Base-by-base conservation (phyloP, 2,329 filamentous ascomycete species). In the Xylaria polymorpha region DNA sequence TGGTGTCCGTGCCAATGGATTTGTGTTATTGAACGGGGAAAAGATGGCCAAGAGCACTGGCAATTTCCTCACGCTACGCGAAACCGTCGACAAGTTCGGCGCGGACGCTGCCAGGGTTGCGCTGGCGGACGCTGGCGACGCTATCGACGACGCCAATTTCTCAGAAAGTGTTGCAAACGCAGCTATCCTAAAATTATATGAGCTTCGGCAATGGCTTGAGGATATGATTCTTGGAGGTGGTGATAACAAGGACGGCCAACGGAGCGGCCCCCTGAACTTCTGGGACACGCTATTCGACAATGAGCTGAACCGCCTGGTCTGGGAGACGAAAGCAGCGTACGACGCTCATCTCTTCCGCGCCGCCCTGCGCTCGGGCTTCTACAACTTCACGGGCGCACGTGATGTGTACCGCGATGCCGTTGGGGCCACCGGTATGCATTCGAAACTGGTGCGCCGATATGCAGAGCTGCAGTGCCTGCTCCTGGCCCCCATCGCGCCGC, bases 41-140 rank as follows among this genome's bases (percentile, higher is more conserved):
- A 99, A 99, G 88, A 99, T 99, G 96, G 92, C 90, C 80, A 99
- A 99, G 85, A 95, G 92, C 63, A 98, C 94, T 0, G 96, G 96
- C 71, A 99, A 98, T 84, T 99, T 99, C 85, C 86, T 99, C 80
- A 98, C 96, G 12, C 85, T 98, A 61, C 88, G 90, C 63, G 93
- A 98, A 71, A 67, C 94, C 37, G 91, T 95, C 15, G 87, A 90
- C 75, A 99, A 99, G 81, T 99, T 96, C 76, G 96, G 96, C 77
- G 95, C 96, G 9, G 96, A 98, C 80, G 96, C 96, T 14, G 92
- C 92, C 51, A 89, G 95, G 79, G 92, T 98, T 37, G 94, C 94
- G 3, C 90, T 99, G 71, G 95, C 95, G 20, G 96, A 99, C 80
- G 94, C 94, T 14, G 96, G 96, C 75, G 96, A 99, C 77, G 93